These are phyloP conservation scores for Fusarium nisikadoi DNA, from an alignment of 2,329 filamentous ascomycete species.

Conservation along the genomic window DNA sequence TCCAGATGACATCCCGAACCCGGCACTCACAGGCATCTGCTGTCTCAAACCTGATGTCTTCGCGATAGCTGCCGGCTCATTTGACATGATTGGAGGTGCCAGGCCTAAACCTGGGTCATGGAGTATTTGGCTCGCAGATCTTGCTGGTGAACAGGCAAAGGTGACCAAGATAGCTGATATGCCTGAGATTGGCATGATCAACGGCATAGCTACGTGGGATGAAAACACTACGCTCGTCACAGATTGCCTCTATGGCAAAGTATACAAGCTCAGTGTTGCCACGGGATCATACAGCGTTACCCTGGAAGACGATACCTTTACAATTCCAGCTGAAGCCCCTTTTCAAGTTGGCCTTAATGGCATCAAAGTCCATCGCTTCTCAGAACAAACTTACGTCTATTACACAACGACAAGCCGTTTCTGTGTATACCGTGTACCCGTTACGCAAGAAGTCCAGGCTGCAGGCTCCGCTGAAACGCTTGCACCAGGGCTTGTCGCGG, in stretches of 20 bases:
- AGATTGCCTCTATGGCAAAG: conserved; percentile 33
- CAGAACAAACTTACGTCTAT: conserved; percentile 27
- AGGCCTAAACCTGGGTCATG: conserved; percentile 16
- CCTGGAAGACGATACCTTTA: conserved; percentile 33
- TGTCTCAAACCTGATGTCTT: conserved; percentile 32
- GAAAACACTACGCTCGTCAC: conserved; percentile 28
- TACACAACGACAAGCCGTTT: conserved; percentile 29
- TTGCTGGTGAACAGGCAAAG: conserved; percentile 9
- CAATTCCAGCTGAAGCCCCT: conserved; percentile 10
- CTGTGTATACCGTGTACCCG: conserved; percentile 28
- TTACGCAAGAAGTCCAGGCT: conserved; percentile 10
- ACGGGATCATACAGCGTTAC: conserved; percentile 20
- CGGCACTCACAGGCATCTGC: conserved; percentile 35
- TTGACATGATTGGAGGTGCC: conserved; percentile 22
- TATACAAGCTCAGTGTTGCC: conserved; percentile 28
- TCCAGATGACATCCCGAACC: neutral
- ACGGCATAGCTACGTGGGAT: conserved; percentile 38
- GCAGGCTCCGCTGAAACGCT: conserved; percentile 28
- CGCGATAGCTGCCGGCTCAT: conserved; percentile 26
- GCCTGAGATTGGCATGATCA: conserved; percentile 24
- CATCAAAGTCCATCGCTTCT: conserved; percentile 31
- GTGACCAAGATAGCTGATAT: conserved; percentile 13
- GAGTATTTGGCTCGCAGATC: conserved; percentile 36
- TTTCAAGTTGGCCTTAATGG: conserved; percentile 35
- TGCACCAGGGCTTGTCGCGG: conserved; percentile 16